Conservation (phyloP, 805 yeast genomes). For the Suhomyces prunicola region DNA sequence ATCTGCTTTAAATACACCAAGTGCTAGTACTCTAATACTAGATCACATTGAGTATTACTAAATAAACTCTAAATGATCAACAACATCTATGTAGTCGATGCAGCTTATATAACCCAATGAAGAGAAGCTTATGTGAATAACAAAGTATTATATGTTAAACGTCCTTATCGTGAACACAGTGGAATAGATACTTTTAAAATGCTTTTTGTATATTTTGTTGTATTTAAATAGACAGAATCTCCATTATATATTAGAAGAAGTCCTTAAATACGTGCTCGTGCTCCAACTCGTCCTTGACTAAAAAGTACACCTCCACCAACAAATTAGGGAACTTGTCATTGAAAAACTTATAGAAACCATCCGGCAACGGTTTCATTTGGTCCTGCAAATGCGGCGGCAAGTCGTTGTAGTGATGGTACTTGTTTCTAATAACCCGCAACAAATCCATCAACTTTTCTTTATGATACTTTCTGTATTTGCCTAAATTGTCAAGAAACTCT, state of each 20-base stretch:
- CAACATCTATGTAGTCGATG: no score
- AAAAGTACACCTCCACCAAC: constrained; percentile 67
- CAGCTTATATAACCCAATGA: no score
- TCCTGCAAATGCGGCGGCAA: constrained; percentile 63
- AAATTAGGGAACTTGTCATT: constrained; percentile 71
- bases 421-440: constrained; percentile 85
- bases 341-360: constrained; percentile 80
- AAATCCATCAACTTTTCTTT: constrained; percentile 78
- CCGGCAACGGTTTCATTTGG: constrained; percentile 76
- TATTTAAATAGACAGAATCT: no score
- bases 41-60: no score
- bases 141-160: no score
- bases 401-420: constrained; percentile 92
- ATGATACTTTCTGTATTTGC: constrained; percentile 86
- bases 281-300: constrained; percentile 54
- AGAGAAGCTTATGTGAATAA: no score
- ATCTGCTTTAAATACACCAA: no score
- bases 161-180: no score
- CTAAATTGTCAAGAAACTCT: constrained; percentile 77
- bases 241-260: constrained; percentile 9
- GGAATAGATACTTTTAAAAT: no score
- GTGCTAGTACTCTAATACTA: no score
- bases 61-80: no score
- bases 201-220: no score
- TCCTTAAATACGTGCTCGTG: constrained; percentile 59